phyloP scores from a whole-genome alignment of 2,329 filamentous ascomycete species.

The Neofusicoccum umdonicola region DNA sequence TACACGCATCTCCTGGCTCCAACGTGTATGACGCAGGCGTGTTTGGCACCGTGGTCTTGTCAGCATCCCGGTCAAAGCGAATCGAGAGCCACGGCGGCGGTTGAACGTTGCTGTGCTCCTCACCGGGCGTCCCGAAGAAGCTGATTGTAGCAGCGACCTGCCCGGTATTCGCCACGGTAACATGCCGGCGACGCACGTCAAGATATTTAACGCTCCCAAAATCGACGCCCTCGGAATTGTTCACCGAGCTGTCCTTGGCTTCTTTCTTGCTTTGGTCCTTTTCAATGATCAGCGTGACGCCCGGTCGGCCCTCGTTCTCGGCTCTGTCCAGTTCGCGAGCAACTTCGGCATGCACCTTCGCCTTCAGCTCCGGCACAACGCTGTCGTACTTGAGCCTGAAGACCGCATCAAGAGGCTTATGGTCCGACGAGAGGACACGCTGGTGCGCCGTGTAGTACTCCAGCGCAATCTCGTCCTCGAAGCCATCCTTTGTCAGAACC shows the following conservation, averaged over 20 bases:
- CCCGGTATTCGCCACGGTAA: slow-evolving; percentile 92
- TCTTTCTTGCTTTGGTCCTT: slow-evolving; percentile 20
- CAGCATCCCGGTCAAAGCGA: slow-evolving; percentile 57
- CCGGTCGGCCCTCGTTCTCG: slow-evolving; percentile 85
- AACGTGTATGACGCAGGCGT: slow-evolving; percentile 59
- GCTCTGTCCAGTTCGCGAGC: slow-evolving; percentile 83
- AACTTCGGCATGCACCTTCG: slow-evolving; percentile 80
- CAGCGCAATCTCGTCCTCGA: slow-evolving; percentile 54
- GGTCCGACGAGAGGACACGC: slow-evolving; percentile 85
- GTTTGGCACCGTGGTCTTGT: slow-evolving; percentile 22
- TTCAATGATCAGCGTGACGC: slow-evolving; percentile 80
- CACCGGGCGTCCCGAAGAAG: slow-evolving; percentile 70
- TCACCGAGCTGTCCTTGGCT: slow-evolving; percentile 39
- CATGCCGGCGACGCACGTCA: slow-evolving; percentile 60
- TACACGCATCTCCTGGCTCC: slow-evolving; percentile 79
- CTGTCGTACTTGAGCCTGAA: slow-evolving; percentile 85
- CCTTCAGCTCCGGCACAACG: slow-evolving; percentile 79
- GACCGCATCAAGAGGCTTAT: slow-evolving; percentile 83
- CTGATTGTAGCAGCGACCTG: slow-evolving; percentile 74
- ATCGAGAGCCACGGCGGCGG: slow-evolving; percentile 69
- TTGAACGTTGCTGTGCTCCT: slow-evolving; percentile 43
- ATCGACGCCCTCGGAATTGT: slow-evolving; percentile 60
- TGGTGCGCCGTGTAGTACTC: slow-evolving; percentile 84
- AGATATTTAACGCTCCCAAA: slow-evolving; percentile 75
- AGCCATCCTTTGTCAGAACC: slow-evolving; percentile 59